Evolutionary conservation across 1,284 basidiomycete species (phyloP).

Genomic region (Flammula alnicola): DNA sequence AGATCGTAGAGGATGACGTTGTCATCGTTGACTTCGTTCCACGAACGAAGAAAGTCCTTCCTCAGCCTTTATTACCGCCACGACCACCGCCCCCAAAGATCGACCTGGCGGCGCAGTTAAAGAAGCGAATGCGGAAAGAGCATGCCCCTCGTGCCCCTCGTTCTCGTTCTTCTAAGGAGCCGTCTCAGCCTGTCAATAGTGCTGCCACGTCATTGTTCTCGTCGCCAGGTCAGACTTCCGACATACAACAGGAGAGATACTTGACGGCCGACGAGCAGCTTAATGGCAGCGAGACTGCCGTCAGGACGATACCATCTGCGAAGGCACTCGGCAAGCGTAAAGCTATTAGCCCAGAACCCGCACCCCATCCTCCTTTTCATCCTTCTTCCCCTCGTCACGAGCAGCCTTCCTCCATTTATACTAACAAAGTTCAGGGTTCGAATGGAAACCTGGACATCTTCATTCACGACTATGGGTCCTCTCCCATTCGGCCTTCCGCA

Average conservation of each 20-base stretch:
- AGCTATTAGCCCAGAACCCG: slow-evolving; percentile 5
- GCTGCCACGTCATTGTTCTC: neutral
- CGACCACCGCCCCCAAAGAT: neutral
- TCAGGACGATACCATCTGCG: slow-evolving; percentile 16
- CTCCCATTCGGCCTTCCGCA: neutral
- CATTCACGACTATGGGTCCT: slow-evolving; percentile 4
- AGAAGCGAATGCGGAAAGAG: neutral
- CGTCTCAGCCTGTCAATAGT: neutral
- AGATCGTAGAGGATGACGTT: neutral
- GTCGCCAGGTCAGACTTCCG: neutral
- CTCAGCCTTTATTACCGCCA: neutral
- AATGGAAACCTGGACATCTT: slow-evolving; percentile 1
- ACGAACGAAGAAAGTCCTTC: neutral
- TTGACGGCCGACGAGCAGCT: too few relatives aligned
- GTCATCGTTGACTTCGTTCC: neutral
- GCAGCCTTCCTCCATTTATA: neutral
- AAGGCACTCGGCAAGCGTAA: slow-evolving; percentile 25
- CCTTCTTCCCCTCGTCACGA: neutral
- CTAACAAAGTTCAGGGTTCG: neutral
- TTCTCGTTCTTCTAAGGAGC: neutral
- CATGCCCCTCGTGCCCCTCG: too few relatives aligned
- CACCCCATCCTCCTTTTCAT: neutral
- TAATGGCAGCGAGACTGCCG: neutral
- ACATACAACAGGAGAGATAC: neutral
- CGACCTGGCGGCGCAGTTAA: neutral